Evolutionary conservation across 768 basidiomycete species (phyloP), one percentile per base, ranked within the genome.

Genomic region (Leucocoprinus leucothites): DNA sequence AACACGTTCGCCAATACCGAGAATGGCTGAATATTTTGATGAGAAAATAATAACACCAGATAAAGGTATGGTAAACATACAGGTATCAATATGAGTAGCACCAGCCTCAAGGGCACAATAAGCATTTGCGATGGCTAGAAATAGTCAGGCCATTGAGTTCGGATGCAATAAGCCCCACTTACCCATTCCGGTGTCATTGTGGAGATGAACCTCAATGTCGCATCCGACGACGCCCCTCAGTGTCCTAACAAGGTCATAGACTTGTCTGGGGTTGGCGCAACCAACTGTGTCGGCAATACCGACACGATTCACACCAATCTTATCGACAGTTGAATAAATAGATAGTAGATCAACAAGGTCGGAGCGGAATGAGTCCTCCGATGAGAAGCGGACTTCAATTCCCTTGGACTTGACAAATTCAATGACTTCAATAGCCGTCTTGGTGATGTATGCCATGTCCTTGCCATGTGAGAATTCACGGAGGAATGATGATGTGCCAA

Each of bases 391-490:
- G 69, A 99, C 93, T 76, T 99, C 97, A 66, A 99, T 96, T 58
- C 88, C 89, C 89, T 98, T 99, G 78, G 91, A 94, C 82, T 99
- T 99, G 82, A 99, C 96, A 64, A 89, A 99, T 64, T 96, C 85
- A 74, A 99, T 99, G 63, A 99, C 97, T 71, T 98, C 95, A 64
- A 98, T 94, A 57, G 96, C 96, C 36, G 93, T 90, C 76, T 95
- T 98, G 79, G 96, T 96, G 77, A 99, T 99, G 77, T 97, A 99
- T 44, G 92, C 77, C 93, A 99, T 99, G 72, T 98, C 97, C 84
- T 98, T 99, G 67, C 97, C 97, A 71, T 99, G 97, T 24, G 96
- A 98, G 82, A 98, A 97, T 76, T 99, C 95, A 64, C 96, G 89
- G 48, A 98, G 86, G 89, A 97, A 99, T 40, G 95, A 98, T 9